These are phyloP conservation scores for Penicillium paxilli DNA, from an alignment of 495 filamentous ascomycete species.

Conservation along the genomic window DNA sequence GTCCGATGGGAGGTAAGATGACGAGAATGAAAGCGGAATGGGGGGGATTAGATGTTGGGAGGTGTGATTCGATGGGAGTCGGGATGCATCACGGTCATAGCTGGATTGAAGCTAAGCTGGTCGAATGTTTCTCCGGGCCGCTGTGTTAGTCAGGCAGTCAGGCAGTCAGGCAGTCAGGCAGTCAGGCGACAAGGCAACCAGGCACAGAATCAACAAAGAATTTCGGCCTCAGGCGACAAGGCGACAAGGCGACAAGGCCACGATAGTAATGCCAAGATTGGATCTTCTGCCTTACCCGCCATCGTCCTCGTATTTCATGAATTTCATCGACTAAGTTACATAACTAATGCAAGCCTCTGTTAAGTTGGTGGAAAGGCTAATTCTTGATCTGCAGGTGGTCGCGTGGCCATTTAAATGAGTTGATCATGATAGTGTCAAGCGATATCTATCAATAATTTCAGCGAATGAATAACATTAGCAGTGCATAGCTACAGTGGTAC, in stretches of 20 bases:
- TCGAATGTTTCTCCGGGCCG: conserved; percentile 38
- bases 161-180: background rate
- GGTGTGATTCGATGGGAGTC: conserved; percentile 22
- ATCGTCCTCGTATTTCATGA: background rate
- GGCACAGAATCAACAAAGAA: too few species aligned
- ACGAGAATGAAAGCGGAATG: conserved; percentile 6
- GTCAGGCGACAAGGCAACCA: background rate
- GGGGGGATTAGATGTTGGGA: conserved; percentile 11
- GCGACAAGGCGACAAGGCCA: background rate
- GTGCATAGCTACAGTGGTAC: too few species aligned
- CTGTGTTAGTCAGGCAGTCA: background rate
- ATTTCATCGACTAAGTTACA: background rate
- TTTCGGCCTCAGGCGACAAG: background rate
- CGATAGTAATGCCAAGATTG: background rate
- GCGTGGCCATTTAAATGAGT: too few species aligned
- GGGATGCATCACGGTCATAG: conserved; percentile 34
- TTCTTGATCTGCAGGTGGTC: background rate
- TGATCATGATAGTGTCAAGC: too few species aligned
- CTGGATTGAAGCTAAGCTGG: conserved; percentile 46
- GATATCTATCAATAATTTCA: too few species aligned
- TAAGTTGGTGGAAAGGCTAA: background rate
- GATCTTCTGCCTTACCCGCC: background rate
- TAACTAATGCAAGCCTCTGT: background rate
- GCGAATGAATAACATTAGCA: too few species aligned
- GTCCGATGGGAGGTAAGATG: conserved; percentile 3